phyloP scores from a whole-genome alignment of 208 protist species.

The Leishmania aethiopica region DNA sequence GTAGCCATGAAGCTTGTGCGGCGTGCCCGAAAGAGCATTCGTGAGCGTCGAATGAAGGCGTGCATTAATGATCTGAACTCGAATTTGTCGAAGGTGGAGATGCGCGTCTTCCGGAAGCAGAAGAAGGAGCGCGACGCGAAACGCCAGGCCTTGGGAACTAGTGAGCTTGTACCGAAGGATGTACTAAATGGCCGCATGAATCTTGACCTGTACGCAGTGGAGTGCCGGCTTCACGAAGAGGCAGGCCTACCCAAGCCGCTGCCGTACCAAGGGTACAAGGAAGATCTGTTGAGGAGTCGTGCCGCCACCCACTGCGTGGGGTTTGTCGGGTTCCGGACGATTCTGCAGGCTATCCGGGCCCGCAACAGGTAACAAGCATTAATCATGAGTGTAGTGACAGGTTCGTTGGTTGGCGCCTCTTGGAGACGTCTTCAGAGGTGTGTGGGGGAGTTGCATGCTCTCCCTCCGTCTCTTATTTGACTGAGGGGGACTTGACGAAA shows the following conservation, averaged over 20 bases:
- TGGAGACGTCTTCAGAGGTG: background rate
- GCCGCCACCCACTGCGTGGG: slow-evolving; percentile 56
- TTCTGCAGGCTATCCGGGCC: slow-evolving; percentile 48
- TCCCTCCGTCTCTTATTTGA: background rate
- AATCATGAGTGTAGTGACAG: background rate
- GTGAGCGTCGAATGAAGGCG: slow-evolving; percentile 86
- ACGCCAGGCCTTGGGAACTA: slow-evolving; percentile 36
- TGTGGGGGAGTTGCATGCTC: background rate
- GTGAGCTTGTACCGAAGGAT: slow-evolving; percentile 45
- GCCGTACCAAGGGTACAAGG: slow-evolving; percentile 65
- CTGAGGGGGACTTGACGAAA: background rate
- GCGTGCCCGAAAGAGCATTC: slow-evolving; percentile 86
- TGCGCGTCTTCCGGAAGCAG: slow-evolving; percentile 65
- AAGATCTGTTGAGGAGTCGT: slow-evolving; percentile 29
- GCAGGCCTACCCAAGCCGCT: slow-evolving; percentile 66
- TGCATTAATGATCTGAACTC: slow-evolving; percentile 83
- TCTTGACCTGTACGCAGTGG: slow-evolving; percentile 76
- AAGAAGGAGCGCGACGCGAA: slow-evolving; percentile 50
- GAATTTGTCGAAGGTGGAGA: slow-evolving; percentile 87
- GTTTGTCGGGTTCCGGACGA: slow-evolving; percentile 68
- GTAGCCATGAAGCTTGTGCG: slow-evolving; percentile 84
- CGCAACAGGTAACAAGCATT: slow-evolving; percentile 26
- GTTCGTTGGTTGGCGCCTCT: background rate
- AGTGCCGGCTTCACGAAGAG: slow-evolving; percentile 85
- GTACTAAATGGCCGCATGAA: slow-evolving; percentile 76